A percentile compares a stretch with the other conserved stretches of the same genome.
phyloP scores from a whole-genome alignment of 495 filamentous ascomycete genomes.

The Talaromyces proteolyticus region DNA sequence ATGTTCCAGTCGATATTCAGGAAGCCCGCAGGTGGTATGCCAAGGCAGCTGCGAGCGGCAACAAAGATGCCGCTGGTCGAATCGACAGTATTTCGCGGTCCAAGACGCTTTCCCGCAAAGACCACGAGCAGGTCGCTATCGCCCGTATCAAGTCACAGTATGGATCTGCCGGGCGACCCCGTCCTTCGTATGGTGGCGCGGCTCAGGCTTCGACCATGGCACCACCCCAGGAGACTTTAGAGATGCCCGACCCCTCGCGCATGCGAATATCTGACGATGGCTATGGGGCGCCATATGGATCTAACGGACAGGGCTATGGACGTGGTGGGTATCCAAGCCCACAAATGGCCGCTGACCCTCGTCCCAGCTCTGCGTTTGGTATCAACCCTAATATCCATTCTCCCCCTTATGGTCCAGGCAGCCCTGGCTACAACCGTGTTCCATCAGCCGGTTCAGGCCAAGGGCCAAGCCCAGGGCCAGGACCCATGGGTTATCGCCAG shows the following conservation, averaged over 20 bases:
- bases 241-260: conserved; percentile 67
- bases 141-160: conserved; percentile 88
- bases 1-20: conserved; percentile 70
- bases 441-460: conserved; percentile 10
- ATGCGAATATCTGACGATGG: conserved; percentile 38
- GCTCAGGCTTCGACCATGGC: conserved; percentile 47
- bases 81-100: conserved; percentile 82
- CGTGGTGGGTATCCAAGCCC: conserved; percentile 11
- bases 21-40: conserved; percentile 89
- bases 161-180: conserved; percentile 69
- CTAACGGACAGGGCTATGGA: conserved; percentile 7
- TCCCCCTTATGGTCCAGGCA: conserved; percentile 30
- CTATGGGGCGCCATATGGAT: conserved; percentile 27
- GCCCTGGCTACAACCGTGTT: conserved; percentile 6
- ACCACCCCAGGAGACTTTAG: conserved; percentile 51
- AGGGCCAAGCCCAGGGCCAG: conserved; percentile 20
- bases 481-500: conserved; percentile 34
- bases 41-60: conserved; percentile 83
- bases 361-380: conserved; percentile 63
- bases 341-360: conserved; percentile 35
- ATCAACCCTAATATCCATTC: conserved; percentile 50
- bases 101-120: conserved; percentile 79
- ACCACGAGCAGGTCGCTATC: conserved; percentile 89
- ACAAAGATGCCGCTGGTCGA: conserved; percentile 77
- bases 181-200: conserved; percentile 38